phyloP scores from a whole-genome alignment of 202 grass and related monocot genomes.

The Miscanthus sacchariflorus region DNA sequence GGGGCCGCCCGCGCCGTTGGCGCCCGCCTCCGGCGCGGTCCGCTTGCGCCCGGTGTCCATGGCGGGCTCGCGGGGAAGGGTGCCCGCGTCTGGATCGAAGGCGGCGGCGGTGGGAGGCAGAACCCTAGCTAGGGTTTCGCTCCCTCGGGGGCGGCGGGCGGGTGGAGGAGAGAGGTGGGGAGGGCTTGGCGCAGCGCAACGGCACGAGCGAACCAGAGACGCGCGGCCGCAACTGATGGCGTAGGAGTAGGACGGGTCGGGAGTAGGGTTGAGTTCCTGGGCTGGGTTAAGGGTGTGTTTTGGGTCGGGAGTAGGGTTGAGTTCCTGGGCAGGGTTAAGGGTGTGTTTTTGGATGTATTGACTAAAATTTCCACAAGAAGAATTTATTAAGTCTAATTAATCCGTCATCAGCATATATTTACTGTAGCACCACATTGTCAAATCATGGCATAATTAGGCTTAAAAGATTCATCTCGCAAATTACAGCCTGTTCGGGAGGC shows the following conservation, averaged over 20 bases:
- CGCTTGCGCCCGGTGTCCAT: conserved; percentile 73
- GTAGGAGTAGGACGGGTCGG: background rate
- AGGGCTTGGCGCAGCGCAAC: background rate
- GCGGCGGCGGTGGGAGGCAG: conserved; percentile 20
- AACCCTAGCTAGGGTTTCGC: conserved; percentile 67
- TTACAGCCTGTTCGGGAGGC: no score
- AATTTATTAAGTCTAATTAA: no score
- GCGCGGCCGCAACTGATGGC: background rate
- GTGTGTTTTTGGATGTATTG: no score
- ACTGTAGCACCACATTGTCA: no score
- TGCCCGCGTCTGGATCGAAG: background rate
- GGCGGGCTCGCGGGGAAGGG: conserved; percentile 12
- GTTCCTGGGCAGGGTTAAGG: no score
- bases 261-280: background rate
- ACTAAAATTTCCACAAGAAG: no score
- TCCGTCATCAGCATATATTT: no score
- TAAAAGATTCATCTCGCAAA: no score
- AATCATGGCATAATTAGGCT: no score
- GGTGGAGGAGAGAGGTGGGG: background rate
- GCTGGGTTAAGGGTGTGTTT: conserved; percentile 20
- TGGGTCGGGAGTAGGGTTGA: no score
- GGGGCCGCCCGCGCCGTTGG: conserved; percentile 56
- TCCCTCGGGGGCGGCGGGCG: background rate
- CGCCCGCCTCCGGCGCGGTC: conserved; percentile 41
- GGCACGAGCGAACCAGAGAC: background rate